These are phyloP conservation scores for Ganoderma lucidum DNA, from an alignment of 1,284 basidiomycete genomes.

Conservation along the genomic window DNA sequence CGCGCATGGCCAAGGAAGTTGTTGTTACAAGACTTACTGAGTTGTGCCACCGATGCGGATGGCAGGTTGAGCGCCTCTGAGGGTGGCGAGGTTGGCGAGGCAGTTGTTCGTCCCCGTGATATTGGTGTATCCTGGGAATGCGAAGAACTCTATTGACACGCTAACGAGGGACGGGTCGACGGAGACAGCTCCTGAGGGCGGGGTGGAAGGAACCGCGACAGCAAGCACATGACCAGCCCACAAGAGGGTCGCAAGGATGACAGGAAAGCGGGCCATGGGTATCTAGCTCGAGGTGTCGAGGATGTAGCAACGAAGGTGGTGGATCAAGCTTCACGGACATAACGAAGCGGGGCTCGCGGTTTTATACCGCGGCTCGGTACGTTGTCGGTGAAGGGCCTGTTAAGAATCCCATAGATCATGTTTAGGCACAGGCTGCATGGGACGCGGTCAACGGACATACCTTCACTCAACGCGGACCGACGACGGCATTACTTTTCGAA, in stretches of 20 bases:
- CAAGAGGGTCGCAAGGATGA: slow-evolving; percentile 18
- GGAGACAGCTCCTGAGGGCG: slow-evolving; percentile 41
- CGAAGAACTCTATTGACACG: slow-evolving; percentile 52
- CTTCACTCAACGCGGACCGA: slow-evolving; percentile 19
- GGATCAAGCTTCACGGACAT: not conserved
- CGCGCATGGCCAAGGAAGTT: not conserved
- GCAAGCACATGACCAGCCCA: slow-evolving; percentile 18
- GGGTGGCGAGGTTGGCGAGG: slow-evolving; percentile 44
- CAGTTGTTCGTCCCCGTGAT: slow-evolving; percentile 48
- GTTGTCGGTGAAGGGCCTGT: slow-evolving; percentile 18
- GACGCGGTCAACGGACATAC: slow-evolving; percentile 7
- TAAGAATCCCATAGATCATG: not conserved
- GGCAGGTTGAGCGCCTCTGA: slow-evolving; percentile 47
- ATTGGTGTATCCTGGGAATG: slow-evolving; percentile 50
- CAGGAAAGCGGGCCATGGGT: slow-evolving; percentile 17
- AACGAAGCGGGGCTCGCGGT: not conserved
- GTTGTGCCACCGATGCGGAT: slow-evolving; percentile 54
- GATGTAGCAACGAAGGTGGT: not conserved
- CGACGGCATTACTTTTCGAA: slow-evolving; percentile 2
- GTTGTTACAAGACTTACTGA: slow-evolving; percentile 41
- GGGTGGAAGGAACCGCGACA: slow-evolving; percentile 41
- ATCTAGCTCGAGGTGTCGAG: not conserved
- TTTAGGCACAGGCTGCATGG: not conserved
- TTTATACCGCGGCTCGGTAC: slow-evolving; percentile 27
- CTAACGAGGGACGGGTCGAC: slow-evolving; percentile 48